phyloP scores from a whole-genome alignment of 202 grass and related monocot genomes.

The Musa balbisiana region DNA sequence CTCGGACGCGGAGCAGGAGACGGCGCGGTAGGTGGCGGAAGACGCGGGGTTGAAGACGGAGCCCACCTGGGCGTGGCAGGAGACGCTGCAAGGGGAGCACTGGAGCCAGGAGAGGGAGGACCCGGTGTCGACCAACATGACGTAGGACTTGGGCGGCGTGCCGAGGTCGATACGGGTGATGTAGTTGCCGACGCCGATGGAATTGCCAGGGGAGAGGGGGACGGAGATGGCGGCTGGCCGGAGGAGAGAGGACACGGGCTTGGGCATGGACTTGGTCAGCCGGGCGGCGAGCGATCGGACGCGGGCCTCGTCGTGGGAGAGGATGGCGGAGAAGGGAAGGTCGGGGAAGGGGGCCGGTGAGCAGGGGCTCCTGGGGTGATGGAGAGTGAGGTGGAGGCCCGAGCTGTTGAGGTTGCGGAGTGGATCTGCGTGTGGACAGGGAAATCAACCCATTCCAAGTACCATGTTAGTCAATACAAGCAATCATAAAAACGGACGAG shows the following conservation, averaged over 20 bases:
- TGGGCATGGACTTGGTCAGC: neutral
- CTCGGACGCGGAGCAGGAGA: neutral
- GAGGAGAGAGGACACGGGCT: neutral
- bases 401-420: neutral
- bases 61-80: slow-evolving; percentile 5
- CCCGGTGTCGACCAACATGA: slow-evolving; percentile 1
- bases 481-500: too few species aligned
- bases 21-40: neutral
- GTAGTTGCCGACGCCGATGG: slow-evolving; percentile 6
- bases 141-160: neutral
- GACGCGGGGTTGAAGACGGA: neutral
- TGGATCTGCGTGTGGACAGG: neutral
- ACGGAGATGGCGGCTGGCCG: neutral
- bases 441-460: neutral
- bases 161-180: slow-evolving; percentile 9
- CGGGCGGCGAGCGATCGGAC: slow-evolving; percentile 6
- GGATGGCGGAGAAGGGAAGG: slow-evolving; percentile 5
- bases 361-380: slow-evolving; percentile 1
- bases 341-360: neutral
- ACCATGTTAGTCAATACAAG: too few species aligned
- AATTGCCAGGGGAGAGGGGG: neutral
- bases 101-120: slow-evolving; percentile 11
- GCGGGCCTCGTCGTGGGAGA: slow-evolving; percentile 4
- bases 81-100: slow-evolving; percentile 6
- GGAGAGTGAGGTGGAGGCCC: slow-evolving; percentile 8